Base-by-base conservation (phyloP, 2,329 filamentous ascomycete species). In the Claviceps africana region DNA sequence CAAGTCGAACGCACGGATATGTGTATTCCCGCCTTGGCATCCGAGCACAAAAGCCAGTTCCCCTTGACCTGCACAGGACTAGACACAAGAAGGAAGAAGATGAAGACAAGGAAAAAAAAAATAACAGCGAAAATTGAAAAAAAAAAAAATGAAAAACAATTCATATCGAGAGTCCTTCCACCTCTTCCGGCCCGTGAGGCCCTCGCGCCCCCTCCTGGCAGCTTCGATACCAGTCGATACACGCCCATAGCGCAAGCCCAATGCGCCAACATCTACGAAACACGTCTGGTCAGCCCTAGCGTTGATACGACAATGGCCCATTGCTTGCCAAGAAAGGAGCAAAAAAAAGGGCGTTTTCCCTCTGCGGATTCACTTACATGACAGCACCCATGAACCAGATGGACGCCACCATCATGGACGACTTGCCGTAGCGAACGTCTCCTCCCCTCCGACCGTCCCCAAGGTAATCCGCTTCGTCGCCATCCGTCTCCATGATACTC, bases 351-450 rank as follows among this genome's bases (percentile, higher is more conserved):
- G 3, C 25, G 25, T 25, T 25, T 25, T 25, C 3, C 25, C 25
- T 25, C 25, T 25, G 25, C 25, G 5, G 25, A 25, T 25, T 25
- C 25, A 37, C 35, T 57, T 52, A 67, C 64, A 62, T 56, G 22
- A 63, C 59, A 0, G 54, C 58, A 3, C 58, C 54, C 22, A 63
- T 43, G 2, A 55, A 46, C 59, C 59, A 59, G 8, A 63, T 45
- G 2, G 30, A 44, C 13, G 51, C n/a, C 42, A 25, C 35, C 8
- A 17, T 25, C 44, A 47, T 48, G n/a, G 42, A 42, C 21, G 33
- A 47, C 35, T 44, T 40, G 33, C 19, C 35, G 21, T 48, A 48
- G 8, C 28, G 25, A 58, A 55, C 37, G 52, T 37, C 35, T 15
- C 52, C 35, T 15, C 52, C 58, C 57, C 56, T 33, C 60, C 6